These are phyloP conservation scores for Staphylotrichum tortipilum DNA, from an alignment of 495 filamentous ascomycete genomes.

Conservation along the genomic window DNA sequence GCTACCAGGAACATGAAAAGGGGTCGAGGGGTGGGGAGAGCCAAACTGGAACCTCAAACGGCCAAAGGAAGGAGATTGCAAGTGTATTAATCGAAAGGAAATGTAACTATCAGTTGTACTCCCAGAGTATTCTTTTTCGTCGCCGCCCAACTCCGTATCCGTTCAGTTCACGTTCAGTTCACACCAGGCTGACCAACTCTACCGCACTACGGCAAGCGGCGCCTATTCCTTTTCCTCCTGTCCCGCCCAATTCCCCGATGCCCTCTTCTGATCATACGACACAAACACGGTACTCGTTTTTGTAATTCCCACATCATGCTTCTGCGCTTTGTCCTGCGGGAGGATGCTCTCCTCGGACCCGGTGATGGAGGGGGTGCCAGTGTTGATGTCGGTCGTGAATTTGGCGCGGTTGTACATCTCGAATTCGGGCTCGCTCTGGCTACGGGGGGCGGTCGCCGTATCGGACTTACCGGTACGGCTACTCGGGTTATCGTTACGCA, in stretches of 20 bases:
- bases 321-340: background rate
- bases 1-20: too few species aligned
- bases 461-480: background rate
- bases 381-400: conserved; percentile 1
- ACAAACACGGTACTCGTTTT: conserved; percentile 4
- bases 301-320: background rate
- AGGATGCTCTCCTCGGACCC: conserved; percentile 15
- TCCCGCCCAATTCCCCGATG: too few species aligned
- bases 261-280: background rate
- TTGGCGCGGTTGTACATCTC: conserved; percentile 7
- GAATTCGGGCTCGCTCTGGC: background rate
- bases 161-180: too few species aligned
- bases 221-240: background rate
- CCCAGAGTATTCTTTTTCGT: too few species aligned
- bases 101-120: too few species aligned
- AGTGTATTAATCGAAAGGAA: too few species aligned
- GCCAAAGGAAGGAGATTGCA: too few species aligned
- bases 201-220: too few species aligned
- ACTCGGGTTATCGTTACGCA: background rate
- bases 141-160: too few species aligned
- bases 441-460: background rate
- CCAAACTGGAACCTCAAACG: too few species aligned
- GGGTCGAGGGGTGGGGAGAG: too few species aligned
- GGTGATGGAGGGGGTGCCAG: background rate
- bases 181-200: too few species aligned